Evolutionary conservation across 169 alveolate species (phyloP), one percentile per base, ranked within the genome.

Genomic region (Plasmodium fragile): DNA sequence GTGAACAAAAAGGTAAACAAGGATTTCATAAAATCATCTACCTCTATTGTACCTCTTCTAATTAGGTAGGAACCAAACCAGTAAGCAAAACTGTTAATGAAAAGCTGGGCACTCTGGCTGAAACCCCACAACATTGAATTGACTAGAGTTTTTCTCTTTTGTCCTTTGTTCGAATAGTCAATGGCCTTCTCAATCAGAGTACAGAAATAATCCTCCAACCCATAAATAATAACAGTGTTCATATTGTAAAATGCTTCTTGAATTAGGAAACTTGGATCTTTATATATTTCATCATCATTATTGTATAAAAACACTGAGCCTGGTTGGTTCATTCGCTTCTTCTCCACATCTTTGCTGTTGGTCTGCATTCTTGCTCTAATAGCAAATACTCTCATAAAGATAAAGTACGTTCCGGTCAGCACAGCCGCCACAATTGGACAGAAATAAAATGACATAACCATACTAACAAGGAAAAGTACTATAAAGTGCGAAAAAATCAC

Each of bases 161-260:
- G 70, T 2, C 70, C 83, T 90, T 45, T 90, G 39, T 28, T 70
- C 10, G 16, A 3, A 43, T 69, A 69, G 28, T 90, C 94, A 49
- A 90, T 69, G 25, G 94, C 75, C 49, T 80, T 80, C 82, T 90
- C 92, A 28, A 90, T 90, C 3, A 90, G 49, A 4, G 18, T 65
- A 65, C 90, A 80, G 59, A 43, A 90, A 45, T 90, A 90, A 80
- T 90, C 92, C 72, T 90, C 94, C 82, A 90, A 52, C 3, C 94
- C 94, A 55, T 90, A 90, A 10, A 18, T 80, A 28, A 90, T 39
- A 43, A 90, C 83, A 13, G 92, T 70, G 16, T 90, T 43, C 69
- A 90, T 90, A 65, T 90, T 90, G 52, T 80, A 90, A 80, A 90
- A 90, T 7, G 94, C 92, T 72, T 90, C 94, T 43, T 90, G 94